phyloP scores from a whole-genome alignment of 805 yeast species.

The Saccharomycopsis synnaedendra region DNA sequence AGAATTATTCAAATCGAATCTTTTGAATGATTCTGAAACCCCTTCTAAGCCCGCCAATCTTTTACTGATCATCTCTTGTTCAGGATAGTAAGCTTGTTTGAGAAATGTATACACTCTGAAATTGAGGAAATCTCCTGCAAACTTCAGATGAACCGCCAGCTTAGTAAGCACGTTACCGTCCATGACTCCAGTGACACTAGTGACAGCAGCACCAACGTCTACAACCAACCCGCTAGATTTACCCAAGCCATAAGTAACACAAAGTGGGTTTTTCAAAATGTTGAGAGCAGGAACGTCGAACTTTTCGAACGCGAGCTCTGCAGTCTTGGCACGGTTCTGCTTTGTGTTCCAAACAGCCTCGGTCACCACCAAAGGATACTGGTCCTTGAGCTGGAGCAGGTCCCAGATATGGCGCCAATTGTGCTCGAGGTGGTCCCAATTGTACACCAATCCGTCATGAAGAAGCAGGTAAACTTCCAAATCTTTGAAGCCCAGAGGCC shows the following conservation, averaged over 20 bases:
- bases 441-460: conserved; percentile 41
- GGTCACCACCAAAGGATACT: conserved; percentile 27
- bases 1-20: conserved; percentile 26
- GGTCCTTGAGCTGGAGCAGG: conserved; percentile 23
- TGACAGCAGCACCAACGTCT: conserved; percentile 64
- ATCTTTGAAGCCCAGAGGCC: conserved; percentile 4
- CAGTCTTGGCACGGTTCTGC: conserved; percentile 42
- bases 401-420: conserved; percentile 61
- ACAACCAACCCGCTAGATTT: conserved; percentile 68
- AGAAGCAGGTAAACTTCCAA: conserved; percentile 13
- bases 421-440: conserved; percentile 58
- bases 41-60: conserved; percentile 16
- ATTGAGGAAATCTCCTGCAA: conserved; percentile 79
- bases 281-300: conserved; percentile 69
- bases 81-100: conserved; percentile 25
- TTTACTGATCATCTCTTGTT: conserved; percentile 26
- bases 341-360: conserved; percentile 63
- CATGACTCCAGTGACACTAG: conserved; percentile 64
- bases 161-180: conserved; percentile 64
- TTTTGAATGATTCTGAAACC: conserved; percentile 26
- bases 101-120: conserved; percentile 45
- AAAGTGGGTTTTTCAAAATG: conserved; percentile 64
- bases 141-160: conserved; percentile 54
- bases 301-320: conserved; percentile 66
- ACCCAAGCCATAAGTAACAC: conserved; percentile 69